A percentile compares a stretch with the other conserved stretches of the same genome.
phyloP scores from a whole-genome alignment of 1,284 basidiomycete species.

The Bjerkandera adusta region DNA sequence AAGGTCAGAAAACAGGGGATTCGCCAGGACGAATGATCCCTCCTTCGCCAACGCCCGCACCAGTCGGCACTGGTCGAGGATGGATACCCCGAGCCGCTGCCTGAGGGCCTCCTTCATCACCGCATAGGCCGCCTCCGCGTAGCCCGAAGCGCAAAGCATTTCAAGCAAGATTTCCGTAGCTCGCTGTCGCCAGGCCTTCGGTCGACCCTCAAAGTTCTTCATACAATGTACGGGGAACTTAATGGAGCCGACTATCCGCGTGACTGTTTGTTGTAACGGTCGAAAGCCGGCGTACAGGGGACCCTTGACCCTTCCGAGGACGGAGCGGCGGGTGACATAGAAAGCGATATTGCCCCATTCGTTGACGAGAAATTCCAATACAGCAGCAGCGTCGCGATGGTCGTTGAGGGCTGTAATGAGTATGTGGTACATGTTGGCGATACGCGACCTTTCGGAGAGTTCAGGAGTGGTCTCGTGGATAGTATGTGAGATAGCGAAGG shows the following conservation, averaged over 20 bases:
- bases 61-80: constrained; percentile 40
- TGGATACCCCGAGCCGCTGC: constrained; percentile 28
- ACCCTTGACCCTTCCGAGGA: not conserved
- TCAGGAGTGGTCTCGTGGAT: not conserved
- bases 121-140: constrained; percentile 22
- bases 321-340: constrained; percentile 32
- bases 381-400: constrained; percentile 34
- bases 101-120: not conserved
- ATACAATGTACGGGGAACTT: constrained; percentile 37
- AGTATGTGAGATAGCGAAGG: constrained; percentile 13
- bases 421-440: constrained; percentile 37
- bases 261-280: not conserved
- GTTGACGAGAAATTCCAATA: constrained; percentile 42
- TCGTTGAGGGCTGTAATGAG: constrained; percentile 39
- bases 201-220: too few relatives aligned
- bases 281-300: not conserved
- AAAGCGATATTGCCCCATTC: constrained; percentile 41
- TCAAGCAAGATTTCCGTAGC: constrained; percentile 8
- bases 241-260: constrained; percentile 30
- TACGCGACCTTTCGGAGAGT: not conserved
- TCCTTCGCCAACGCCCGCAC: constrained; percentile 45
- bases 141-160: not conserved
- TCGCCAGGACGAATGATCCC: constrained; percentile 41
- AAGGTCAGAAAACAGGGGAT: constrained; percentile 35
- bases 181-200: not conserved